A percentile compares a stretch with the other conserved stretches of the same genome.
These are phyloP conservation scores for Ustilago loliicola DNA, from an alignment of 1,284 basidiomycete species.

Conservation along the genomic window DNA sequence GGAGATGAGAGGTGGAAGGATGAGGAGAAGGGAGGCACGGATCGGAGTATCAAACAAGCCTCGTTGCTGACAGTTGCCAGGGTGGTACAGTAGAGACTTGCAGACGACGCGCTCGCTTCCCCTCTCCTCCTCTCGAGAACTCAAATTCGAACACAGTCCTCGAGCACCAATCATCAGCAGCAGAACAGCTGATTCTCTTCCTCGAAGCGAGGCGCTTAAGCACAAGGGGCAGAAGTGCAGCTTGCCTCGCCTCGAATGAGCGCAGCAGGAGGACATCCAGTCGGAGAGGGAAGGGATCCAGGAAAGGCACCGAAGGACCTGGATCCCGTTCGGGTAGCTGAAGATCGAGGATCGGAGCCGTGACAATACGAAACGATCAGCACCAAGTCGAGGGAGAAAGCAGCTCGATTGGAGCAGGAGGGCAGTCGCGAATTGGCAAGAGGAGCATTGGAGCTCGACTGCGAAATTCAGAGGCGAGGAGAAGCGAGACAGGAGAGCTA, in stretches of 20 bases:
- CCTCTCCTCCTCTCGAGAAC: neutral
- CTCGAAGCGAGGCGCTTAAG: neutral
- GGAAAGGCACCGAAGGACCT: neutral
- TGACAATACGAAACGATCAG: too few relatives aligned
- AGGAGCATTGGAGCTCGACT: too few relatives aligned
- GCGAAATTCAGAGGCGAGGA: too few relatives aligned
- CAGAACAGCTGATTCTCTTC: neutral
- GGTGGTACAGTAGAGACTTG: slow-evolving; percentile 6
- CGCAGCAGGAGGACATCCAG: slow-evolving; percentile 2
- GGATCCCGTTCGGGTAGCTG: too few relatives aligned
- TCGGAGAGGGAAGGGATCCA: neutral
- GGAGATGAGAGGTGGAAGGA: neutral
- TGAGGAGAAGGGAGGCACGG: neutral
- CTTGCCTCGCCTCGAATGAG: neutral
- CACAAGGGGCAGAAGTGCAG: neutral
- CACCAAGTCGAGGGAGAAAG: too few relatives aligned
- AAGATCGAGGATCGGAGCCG: too few relatives aligned
- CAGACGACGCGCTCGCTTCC: neutral
- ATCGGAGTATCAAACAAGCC: slow-evolving; percentile 11
- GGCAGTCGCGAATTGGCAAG: too few relatives aligned
- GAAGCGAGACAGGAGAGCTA: neutral
- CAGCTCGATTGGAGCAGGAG: too few relatives aligned
- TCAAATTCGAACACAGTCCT: neutral
- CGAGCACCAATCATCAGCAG: neutral
- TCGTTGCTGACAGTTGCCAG: slow-evolving; percentile 8